These are phyloP conservation scores for Yamadazyma akitaensis DNA, from an alignment of 805 yeast genomes.

Conservation along the genomic window DNA sequence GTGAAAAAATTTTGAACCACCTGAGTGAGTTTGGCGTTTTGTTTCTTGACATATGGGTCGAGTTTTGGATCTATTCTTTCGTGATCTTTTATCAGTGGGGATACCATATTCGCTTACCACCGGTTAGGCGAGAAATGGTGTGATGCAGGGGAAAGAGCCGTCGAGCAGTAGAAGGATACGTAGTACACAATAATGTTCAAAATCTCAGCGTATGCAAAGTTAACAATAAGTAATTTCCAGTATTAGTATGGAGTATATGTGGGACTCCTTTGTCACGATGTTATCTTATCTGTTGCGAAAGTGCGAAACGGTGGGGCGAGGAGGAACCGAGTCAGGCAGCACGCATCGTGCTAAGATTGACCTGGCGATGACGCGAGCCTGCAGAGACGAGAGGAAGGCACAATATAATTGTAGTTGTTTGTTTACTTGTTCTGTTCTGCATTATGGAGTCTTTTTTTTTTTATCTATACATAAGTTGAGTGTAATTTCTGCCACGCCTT, in stretches of 20 bases:
- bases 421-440: neutral
- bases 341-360: neutral
- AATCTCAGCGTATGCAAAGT: neutral
- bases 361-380: neutral
- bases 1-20: slow-evolving; percentile 61
- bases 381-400: neutral
- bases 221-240: neutral
- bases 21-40: slow-evolving; percentile 37
- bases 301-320: slow-evolving; percentile 1
- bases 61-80: neutral
- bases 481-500: slow-evolving; percentile 1
- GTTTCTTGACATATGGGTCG: slow-evolving; percentile 21
- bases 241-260: neutral
- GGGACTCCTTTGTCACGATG: slow-evolving; percentile 3
- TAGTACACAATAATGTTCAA: neutral
- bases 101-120: slow-evolving; percentile 8
- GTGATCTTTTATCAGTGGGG: slow-evolving; percentile 8
- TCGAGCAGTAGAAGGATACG: neutral
- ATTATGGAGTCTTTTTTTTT: neutral
- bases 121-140: neutral
- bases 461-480: neutral
- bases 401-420: neutral
- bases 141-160: neutral
- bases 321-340: neutral
- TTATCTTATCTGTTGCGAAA: slow-evolving; percentile 7